Evolutionary conservation across 75 land plant species (phyloP), one percentile per base, ranked within the genome.

Genomic region (Picea sitchensis): DNA sequence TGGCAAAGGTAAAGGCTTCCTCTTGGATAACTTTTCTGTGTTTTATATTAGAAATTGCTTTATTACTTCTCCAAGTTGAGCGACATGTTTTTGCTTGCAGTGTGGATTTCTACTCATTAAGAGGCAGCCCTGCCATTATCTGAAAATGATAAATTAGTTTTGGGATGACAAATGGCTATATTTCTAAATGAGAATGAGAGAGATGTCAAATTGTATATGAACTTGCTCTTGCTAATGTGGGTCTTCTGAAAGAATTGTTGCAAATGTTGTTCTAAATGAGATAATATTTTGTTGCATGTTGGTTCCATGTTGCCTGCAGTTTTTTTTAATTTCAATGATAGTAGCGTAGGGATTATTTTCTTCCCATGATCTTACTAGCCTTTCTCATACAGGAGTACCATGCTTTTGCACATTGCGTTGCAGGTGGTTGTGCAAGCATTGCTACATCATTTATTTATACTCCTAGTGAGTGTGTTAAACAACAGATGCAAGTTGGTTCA

Each of bases 341-440:
- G 76, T 51, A 59, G 62, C 57, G 73, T 21, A 41, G 59, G 8
- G 44, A 31, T 18, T 34, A 7, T 23, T 23, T 61, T 59, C 30
- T 79, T 23, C 56, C 21, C 26, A 15, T 30, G 20, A 38, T 30
- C 44, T 60, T 31, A 65, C 61, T 81, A 9, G 71, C 59, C 14
- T 38, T 76, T 84, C 54, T 71, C 65, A 21, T 83, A 65, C 83
- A 97, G 99, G 99, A 93, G 78, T 82, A 88, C 82, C 86, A 87
- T 80, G 89, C 92, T 80, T 71, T 97, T 59, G 98, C 91, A 36
- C 95, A 97, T 82, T 97, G 99, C 86, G 77, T 81, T 61, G 93
- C 99, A 14, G 99, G 99, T 80, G 99, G 95, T 73, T 97, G 98
- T 89, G 93, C 99, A 80, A 97, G 99, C 58, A 77, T 95, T 80